Percentiles rank a stretch among this genome's conserved stretches.
Conservation (phyloP, 106 monocot species). For the Alisma plantagoaquatica region DNA sequence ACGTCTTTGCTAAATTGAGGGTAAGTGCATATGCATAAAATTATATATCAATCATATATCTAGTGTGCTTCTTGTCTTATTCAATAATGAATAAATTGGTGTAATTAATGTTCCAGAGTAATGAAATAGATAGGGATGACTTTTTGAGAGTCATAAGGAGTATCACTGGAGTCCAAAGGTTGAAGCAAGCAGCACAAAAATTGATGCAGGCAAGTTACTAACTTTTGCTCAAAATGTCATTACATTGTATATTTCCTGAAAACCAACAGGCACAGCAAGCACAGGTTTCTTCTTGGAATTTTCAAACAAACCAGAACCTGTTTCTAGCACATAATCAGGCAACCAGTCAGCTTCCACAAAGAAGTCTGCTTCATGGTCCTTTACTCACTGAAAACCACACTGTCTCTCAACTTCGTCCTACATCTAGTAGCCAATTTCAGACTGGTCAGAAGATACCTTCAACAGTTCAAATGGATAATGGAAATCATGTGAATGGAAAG, state of each 20-base stretch:
- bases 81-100: no score
- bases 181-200: constrained; percentile 84
- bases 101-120: constrained; percentile 56
- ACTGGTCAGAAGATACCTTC: constrained; percentile 19
- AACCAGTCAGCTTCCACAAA: constrained; percentile 27
- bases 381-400: constrained; percentile 18
- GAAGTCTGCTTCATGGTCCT: constrained; percentile 16
- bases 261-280: constrained; percentile 44
- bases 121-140: constrained; percentile 86
- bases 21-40: no score
- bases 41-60: no score
- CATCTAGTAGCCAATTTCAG: constrained; percentile 27
- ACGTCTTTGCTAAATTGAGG: constrained; percentile 60
- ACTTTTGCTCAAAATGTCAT: not conserved
- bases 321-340: constrained; percentile 37
- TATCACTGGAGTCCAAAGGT: constrained; percentile 93
- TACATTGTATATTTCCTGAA: not conserved
- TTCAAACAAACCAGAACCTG: constrained; percentile 32
- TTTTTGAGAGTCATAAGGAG: constrained; percentile 87
- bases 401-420: constrained; percentile 18
- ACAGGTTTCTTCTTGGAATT: constrained; percentile 32
- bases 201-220: constrained; percentile 58
- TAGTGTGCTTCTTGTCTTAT: no score
- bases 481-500: constrained; percentile 18
- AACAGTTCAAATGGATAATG: constrained; percentile 28